phyloP scores from a whole-genome alignment of 495 filamentous ascomycete species.

The Penicillium goetzii region DNA sequence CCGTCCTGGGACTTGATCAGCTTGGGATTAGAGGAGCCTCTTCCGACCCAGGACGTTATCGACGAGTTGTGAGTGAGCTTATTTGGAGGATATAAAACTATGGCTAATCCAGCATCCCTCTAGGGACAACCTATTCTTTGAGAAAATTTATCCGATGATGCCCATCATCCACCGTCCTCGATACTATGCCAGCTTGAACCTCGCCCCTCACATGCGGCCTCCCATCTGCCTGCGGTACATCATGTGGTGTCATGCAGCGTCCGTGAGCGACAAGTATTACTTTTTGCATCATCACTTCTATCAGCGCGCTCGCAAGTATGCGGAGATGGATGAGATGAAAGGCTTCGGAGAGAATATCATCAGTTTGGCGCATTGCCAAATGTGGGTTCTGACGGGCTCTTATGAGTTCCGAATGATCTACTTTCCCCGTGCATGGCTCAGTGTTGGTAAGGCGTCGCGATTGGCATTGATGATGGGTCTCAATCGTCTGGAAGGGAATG shows the following conservation, averaged over 20 bases:
- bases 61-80: slow-evolving; percentile 75
- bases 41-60: slow-evolving; percentile 84
- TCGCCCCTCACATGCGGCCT: slow-evolving; percentile 82
- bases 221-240: slow-evolving; percentile 89
- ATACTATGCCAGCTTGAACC: slow-evolving; percentile 81
- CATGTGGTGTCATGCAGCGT: slow-evolving; percentile 89
- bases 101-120: slow-evolving; percentile 17
- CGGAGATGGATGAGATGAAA: slow-evolving; percentile 88
- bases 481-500: slow-evolving; percentile 84
- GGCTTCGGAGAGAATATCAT: slow-evolving; percentile 89
- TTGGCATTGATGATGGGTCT: slow-evolving; percentile 90
- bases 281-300: slow-evolving; percentile 84
- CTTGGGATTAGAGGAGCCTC: slow-evolving; percentile 87
- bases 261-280: slow-evolving; percentile 77
- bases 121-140: slow-evolving; percentile 86
- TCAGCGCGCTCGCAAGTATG: slow-evolving; percentile 82
- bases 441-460: slow-evolving; percentile 75
- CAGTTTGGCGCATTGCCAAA: slow-evolving; percentile 78
- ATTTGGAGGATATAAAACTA: not conserved
- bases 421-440: slow-evolving; percentile 96
- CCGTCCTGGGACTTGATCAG: slow-evolving; percentile 92
- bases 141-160: slow-evolving; percentile 81
- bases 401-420: slow-evolving; percentile 99
- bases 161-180: slow-evolving; percentile 89
- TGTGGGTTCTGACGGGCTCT: slow-evolving; percentile 74